Base-by-base conservation (phyloP, 2,329 filamentous ascomycete genomes). In the Dactylellina cionopaga region DNA sequence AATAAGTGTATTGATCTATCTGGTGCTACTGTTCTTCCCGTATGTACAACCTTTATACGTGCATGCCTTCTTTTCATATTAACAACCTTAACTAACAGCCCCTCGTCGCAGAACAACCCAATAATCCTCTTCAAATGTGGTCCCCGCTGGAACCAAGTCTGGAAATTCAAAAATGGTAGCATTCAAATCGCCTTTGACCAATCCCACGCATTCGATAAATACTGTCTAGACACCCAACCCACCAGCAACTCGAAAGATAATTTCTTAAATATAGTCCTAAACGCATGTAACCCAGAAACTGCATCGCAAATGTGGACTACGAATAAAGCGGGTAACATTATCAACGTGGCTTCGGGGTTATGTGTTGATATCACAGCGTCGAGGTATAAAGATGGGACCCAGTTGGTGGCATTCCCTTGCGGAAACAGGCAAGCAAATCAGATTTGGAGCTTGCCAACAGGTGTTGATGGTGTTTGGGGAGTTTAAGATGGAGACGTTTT, bases 351-450 rank as follows among this genome's bases (percentile, higher is more conserved):
- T 1, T 56, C 62, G 5, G 62, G 69, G 5, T 55, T 35, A 4
- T 74, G 69, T 37, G 19, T 74, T 6, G 69, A 74, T 31, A 74
- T 74, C n/a, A 58, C 51, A 17, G 69, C 69, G n/a, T 74, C 69
- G 10, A 56, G 43, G 17, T 74, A 68, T 46, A 66, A 62, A 27
- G 69, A 74, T 52, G 69, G 69, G 7, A 60, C 69, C 1, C 47
- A 41, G 9, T 35, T 74, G 25, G 10, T 74, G 63, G 69, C 69
- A 15, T 74, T 56, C 43, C 33, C 39, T 15, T 74, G 69, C 11
- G 69, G 69, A 11, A 68, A 62, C 25, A 46, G 59, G 4, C 69
- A 74, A 31, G 51, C 49, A 10, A 74, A 74, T n/a, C 69, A 74
- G 47, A 24, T 74, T 24, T 74, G 69, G 69, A 19, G 10, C 0